Evolutionary conservation across 2,329 filamentous ascomycete species (phyloP).

Genomic region (Cladorrhinum sp.): DNA sequence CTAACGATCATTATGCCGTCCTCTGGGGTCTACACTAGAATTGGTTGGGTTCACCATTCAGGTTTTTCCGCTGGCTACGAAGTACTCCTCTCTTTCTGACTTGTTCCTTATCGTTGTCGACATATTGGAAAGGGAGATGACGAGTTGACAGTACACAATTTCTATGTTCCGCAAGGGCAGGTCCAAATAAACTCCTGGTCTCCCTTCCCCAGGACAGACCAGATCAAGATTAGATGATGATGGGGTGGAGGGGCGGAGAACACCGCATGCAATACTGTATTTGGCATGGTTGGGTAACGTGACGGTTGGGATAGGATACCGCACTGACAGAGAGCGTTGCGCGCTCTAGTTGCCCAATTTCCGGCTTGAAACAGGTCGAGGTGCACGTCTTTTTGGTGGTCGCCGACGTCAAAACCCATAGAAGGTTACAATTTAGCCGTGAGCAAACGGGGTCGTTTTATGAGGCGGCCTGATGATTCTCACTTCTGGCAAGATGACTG

Average conservation of each 20-base stretch:
- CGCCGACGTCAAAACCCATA: neutral
- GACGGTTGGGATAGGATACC: constrained; percentile 8
- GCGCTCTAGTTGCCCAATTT: constrained; percentile 25
- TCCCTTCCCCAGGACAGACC: neutral
- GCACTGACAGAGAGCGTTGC: constrained; percentile 6
- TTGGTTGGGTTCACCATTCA: constrained; percentile 13
- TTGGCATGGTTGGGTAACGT: constrained; percentile 12
- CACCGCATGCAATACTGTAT: constrained; percentile 16
- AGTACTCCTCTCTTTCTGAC: no score
- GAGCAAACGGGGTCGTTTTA: neutral
- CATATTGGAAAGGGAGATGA: neutral
- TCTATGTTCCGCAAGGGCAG: neutral
- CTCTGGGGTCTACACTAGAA: neutral
- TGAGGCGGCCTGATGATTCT: neutral
- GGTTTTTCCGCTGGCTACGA: constrained; percentile 18
- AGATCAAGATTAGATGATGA: neutral
- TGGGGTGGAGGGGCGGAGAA: constrained; percentile 7
- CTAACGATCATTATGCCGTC: constrained; percentile 11
- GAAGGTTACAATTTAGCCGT: neutral
- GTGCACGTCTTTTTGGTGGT: constrained; percentile 4
- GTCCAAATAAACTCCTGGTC: neutral
- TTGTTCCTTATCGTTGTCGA: no score
- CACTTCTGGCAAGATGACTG: neutral
- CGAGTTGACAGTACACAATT: neutral
- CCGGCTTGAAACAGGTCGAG: constrained; percentile 26